Evolutionary conservation across 1,284 basidiomycete genomes (phyloP), one percentile per base, ranked within the genome.

Genomic region (Sphaerobolus stellatus): DNA sequence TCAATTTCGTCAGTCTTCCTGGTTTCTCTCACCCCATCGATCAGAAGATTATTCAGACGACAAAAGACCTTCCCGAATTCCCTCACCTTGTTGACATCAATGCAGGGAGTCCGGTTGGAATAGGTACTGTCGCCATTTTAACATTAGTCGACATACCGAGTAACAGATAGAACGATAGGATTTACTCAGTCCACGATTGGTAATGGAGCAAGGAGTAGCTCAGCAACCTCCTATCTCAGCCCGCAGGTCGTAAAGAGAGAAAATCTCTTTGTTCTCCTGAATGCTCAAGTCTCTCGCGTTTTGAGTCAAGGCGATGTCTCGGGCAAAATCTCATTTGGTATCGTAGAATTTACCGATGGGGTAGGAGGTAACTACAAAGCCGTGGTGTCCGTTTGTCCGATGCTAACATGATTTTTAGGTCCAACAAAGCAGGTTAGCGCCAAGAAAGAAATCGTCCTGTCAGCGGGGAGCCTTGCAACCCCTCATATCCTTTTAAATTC

Each of bases 221-320:
- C 62, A 5, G 59, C 62, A 13, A 58, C 58, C 2, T 61, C 61
- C 1, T 66, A 66, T 54, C 56, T 65, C 11, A 50, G 51, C 16
- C 56, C 62, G 4, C 52, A 33, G 13, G 48, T 56, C 4, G 56
- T 68, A 5, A 58, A 58, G 31, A 61, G 75, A 9, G 57, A 66
- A 5, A 80, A 79, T 58, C 56, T 80, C 3, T 71, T 75, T 50
- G 66, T 80, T 28, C 63, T 78, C 1, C 56, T 77, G 22, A 68
- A 76, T 45, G 69, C 74, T 2, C 70, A 69, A 24, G 77, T 74
- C 5, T 73, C 69, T 2, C 50, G 47, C 14, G 28, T 61, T 30
- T 20, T 56, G 16, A 24, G 2, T 22, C 41, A 13, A 45, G 13
- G 36, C 30, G 40, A 24, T 38, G 6, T 51, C 51, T n/a, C 36